These are phyloP conservation scores for Fraxinus nigra DNA, from an alignment of 305 asterid species.

Conservation along the genomic window DNA sequence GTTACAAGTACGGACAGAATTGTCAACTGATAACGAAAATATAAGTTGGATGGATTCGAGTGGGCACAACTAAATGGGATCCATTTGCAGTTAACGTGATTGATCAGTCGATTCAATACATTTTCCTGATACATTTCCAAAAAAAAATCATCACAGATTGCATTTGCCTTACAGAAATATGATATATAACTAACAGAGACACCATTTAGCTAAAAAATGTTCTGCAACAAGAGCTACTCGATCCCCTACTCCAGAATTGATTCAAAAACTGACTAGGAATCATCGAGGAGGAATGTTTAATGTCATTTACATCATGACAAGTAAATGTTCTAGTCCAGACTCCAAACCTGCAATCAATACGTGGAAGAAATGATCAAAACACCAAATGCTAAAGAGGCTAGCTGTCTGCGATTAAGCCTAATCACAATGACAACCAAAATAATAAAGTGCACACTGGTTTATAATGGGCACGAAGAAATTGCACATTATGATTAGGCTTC, in stretches of 20 bases:
- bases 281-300: background rate
- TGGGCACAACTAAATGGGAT: background rate
- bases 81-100: background rate
- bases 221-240: background rate
- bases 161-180: background rate
- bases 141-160: background rate
- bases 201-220: background rate
- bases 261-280: background rate
- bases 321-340: constrained; percentile 34
- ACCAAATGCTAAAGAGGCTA: background rate
- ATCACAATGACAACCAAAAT: background rate
- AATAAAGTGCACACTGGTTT: background rate
- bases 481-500: background rate
- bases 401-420: background rate
- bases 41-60: background rate
- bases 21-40: background rate
- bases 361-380: background rate
- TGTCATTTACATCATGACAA: background rate
- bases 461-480: background rate
- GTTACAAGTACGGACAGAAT: background rate
- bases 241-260: background rate
- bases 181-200: background rate
- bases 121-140: background rate
- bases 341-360: constrained; percentile 48
- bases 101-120: background rate